Percentiles rank a stretch among this genome's conserved stretches.
Conservation (phyloP, 2,329 filamentous ascomycete genomes). For the Monosporascus sp. region DNA sequence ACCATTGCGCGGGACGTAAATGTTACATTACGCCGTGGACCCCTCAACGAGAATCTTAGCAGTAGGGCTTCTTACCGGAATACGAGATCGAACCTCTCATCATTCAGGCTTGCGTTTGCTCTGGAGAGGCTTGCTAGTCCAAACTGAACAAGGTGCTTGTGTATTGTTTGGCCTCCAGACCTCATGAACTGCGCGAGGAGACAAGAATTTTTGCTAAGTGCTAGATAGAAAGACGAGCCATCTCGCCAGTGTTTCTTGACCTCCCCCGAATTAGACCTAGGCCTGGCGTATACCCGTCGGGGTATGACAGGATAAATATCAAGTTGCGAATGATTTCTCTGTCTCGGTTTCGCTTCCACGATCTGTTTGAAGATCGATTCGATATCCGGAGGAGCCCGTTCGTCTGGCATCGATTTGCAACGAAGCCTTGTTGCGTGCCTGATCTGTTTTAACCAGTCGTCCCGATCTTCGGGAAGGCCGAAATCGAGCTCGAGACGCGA, state of each 20-base stretch:
- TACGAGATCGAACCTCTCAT: constrained; percentile 50
- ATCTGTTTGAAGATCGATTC: constrained; percentile 40
- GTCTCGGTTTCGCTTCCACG: constrained; percentile 39
- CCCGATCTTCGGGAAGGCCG: constrained; percentile 40
- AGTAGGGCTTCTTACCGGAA: constrained; percentile 40
- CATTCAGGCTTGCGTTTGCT: constrained; percentile 45
- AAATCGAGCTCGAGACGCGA: constrained; percentile 45
- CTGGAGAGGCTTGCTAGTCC: constrained; percentile 48
- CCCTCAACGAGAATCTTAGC: neutral
- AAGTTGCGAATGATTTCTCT: constrained; percentile 25
- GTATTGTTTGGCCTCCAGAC: constrained; percentile 39
- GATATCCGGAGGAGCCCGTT: constrained; percentile 41
- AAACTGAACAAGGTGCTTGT: constrained; percentile 42
- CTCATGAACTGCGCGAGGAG: constrained; percentile 46
- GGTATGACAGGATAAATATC: constrained; percentile 50
- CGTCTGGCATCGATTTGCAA: constrained; percentile 23
- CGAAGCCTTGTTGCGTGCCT: constrained; percentile 32
- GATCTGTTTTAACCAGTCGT: constrained; percentile 44
- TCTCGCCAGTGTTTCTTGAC: constrained; percentile 41
- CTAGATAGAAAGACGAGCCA: constrained; percentile 48
- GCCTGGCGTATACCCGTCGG: constrained; percentile 34
- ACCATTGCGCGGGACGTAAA: too few relatives aligned
- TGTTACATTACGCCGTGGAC: too few relatives aligned
- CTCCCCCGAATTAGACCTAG: constrained; percentile 36
- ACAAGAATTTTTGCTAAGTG: constrained; percentile 47